Conservation (phyloP, 148 eudicot genomes). For the Diospyros lotus region DNA sequence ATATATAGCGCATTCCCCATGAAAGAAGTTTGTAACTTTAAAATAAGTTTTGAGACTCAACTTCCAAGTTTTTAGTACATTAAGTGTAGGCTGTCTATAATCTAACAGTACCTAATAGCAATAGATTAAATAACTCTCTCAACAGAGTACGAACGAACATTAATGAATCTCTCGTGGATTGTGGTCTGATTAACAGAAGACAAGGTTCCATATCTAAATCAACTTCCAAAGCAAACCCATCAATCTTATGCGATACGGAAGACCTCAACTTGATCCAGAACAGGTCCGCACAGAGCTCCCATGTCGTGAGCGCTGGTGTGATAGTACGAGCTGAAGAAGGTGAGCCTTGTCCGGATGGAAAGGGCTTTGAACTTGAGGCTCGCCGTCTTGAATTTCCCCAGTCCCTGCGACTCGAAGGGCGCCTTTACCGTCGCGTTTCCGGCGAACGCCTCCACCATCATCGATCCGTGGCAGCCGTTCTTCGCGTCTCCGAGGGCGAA, state of each 20-base stretch:
- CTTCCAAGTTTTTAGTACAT: no score
- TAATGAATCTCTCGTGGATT: no score
- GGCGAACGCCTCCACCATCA: constrained; percentile 88
- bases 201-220: no score
- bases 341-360: constrained; percentile 46
- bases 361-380: constrained; percentile 53
- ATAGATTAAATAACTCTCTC: no score
- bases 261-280: constrained; percentile 69
- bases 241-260: constrained; percentile 5
- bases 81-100: no score
- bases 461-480: constrained; percentile 71
- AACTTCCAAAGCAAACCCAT: background rate
- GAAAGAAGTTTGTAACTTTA: no score
- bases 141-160: no score
- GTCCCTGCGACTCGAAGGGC: constrained; percentile 50
- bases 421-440: constrained; percentile 58
- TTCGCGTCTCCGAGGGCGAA: constrained; percentile 69
- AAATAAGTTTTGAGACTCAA: no score
- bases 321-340: constrained; percentile 73
- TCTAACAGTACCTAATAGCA: no score
- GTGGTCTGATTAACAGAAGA: no score
- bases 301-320: constrained; percentile 53
- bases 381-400: constrained; percentile 35
- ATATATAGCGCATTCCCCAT: no score
- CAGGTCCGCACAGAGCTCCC: constrained; percentile 77